A percentile compares a stretch with the other conserved stretches of the same genome.
These are phyloP conservation scores for Cystoisospora suis DNA, from an alignment of 169 alveolate genomes.

Conservation along the genomic window DNA sequence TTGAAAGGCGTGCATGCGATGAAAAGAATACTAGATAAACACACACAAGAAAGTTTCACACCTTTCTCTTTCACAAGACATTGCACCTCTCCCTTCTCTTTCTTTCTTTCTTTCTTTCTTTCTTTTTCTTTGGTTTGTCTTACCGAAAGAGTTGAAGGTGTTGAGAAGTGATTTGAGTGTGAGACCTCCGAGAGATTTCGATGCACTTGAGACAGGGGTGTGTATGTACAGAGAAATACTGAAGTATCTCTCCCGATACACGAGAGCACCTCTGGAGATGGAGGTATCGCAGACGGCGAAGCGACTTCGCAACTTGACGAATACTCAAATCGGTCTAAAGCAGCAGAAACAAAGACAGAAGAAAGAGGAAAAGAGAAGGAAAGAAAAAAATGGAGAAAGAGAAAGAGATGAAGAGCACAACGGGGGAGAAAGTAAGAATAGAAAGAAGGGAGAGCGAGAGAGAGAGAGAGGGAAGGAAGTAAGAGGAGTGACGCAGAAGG, in stretches of 20 bases:
- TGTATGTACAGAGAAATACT: neutral
- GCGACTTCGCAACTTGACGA: neutral
- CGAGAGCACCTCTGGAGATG: constrained; percentile 15
- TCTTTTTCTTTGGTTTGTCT: neutral
- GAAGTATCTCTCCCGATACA: neutral
- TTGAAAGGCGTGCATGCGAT: neutral
- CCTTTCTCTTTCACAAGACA: no score
- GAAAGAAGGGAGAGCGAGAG: neutral
- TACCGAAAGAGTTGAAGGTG: neutral
- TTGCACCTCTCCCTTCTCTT: neutral
- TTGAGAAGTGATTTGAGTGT: neutral
- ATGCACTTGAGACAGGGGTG: constrained; percentile 34
- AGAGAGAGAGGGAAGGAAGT: neutral
- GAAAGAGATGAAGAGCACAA: neutral
- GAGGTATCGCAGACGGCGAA: constrained; percentile 7
- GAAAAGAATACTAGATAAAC: neutral
- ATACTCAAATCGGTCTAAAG: neutral
- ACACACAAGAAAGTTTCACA: neutral
- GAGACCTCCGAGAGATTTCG: neutral
- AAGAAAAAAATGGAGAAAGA: neutral
- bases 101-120: no score
- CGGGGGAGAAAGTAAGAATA: neutral
- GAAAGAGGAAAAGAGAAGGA: neutral
- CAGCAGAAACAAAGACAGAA: neutral
- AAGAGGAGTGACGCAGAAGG: neutral